Conservation (phyloP, 179 eudicot genomes). For the Nepenthes alata region DNA sequence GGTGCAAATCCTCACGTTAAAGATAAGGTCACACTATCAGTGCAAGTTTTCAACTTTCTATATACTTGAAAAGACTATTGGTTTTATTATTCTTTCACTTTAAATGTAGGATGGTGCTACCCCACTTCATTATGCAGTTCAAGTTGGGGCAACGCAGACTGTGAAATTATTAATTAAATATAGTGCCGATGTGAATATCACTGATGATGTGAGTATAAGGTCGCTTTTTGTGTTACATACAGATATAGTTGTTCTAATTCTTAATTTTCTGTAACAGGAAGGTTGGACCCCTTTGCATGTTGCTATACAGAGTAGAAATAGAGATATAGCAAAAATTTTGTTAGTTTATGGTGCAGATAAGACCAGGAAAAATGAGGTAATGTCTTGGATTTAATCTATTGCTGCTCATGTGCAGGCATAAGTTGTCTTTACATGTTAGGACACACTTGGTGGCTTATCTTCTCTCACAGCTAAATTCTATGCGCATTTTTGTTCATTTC, state of each 20-base stretch:
- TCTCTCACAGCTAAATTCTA: background rate
- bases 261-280: conserved; percentile 35
- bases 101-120: conserved; percentile 63
- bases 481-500: background rate
- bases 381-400: background rate
- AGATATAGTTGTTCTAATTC: background rate
- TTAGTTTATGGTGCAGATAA: conserved; percentile 77
- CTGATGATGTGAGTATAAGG: conserved; percentile 57
- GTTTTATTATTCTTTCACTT: background rate
- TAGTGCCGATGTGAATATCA: conserved; percentile 58
- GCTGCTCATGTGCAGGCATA: conserved; percentile 3
- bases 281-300: conserved; percentile 95
- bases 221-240: background rate
- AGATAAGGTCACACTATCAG: conserved; percentile 41
- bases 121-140: conserved; percentile 89
- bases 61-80: background rate
- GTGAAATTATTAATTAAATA: conserved; percentile 76
- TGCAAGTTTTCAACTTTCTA: background rate
- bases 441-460: background rate
- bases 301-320: conserved; percentile 80
- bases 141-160: conserved; percentile 91
- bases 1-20: conserved; percentile 70
- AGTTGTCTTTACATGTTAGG: background rate
- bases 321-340: conserved; percentile 71
- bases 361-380: conserved; percentile 70